Percentiles rank a stretch among this genome's conserved stretches.
phyloP scores from a whole-genome alignment of 441 rosid species.

The Gossypium gossypioides region DNA sequence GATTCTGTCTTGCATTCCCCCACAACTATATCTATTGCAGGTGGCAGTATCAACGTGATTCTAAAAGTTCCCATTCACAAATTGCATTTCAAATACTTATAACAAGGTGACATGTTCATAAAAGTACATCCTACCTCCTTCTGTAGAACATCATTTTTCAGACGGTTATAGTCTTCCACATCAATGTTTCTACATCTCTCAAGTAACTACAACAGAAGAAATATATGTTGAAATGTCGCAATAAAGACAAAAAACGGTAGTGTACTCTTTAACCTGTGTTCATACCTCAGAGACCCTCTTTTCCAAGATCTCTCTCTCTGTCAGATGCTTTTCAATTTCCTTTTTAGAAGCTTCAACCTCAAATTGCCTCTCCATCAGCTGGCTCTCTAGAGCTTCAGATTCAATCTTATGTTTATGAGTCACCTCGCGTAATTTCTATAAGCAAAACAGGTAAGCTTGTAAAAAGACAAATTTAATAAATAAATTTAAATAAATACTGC shows the following conservation, averaged over 20 bases:
- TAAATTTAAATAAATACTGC: not conserved
- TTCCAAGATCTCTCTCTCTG: conserved; percentile 53
- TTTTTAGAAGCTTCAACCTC: conserved; percentile 65
- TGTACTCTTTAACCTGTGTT: conserved; percentile 13
- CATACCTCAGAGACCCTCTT: conserved; percentile 71
- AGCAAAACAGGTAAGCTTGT: not conserved
- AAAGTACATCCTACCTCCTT: conserved; percentile 43
- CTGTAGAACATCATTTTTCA: conserved; percentile 54
- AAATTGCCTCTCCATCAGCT: conserved; percentile 50
- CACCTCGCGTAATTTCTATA: conserved; percentile 73
- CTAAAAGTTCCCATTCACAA: not conserved
- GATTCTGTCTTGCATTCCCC: not conserved
- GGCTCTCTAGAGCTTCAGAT: conserved; percentile 41
- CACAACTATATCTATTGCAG: not conserved
- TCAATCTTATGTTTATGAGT: conserved; percentile 53
- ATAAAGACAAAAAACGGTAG: conserved; percentile 12
- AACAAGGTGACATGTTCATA: not conserved
- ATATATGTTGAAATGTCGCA: conserved; percentile 15
- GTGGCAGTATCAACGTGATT: not conserved
- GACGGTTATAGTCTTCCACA: conserved; percentile 62
- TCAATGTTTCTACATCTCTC: conserved; percentile 62
- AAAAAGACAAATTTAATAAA: conserved; percentile 1
- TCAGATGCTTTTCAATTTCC: conserved; percentile 56
- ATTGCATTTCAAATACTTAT: not conserved
- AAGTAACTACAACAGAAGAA: conserved; percentile 42